These are phyloP conservation scores for Candida glaebosa DNA, from an alignment of 805 yeast species.

Conservation along the genomic window DNA sequence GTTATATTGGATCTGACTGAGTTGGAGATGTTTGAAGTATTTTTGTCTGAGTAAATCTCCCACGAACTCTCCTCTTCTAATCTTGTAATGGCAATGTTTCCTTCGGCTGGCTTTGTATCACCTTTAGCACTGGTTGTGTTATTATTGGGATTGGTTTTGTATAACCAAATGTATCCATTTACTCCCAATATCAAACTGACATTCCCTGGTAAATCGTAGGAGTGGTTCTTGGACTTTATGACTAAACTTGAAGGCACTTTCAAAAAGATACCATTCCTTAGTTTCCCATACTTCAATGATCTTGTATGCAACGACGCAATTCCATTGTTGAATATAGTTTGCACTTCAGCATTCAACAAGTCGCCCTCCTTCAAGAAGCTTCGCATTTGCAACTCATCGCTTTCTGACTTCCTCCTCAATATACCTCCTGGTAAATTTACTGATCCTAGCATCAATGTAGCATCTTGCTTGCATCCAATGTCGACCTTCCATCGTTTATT, in stretches of 20 bases:
- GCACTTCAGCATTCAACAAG: slow-evolving; percentile 92
- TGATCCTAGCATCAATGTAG: slow-evolving; percentile 88
- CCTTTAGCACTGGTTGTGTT: slow-evolving; percentile 14
- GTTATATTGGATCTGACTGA: slow-evolving; percentile 70
- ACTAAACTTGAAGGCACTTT: slow-evolving; percentile 80
- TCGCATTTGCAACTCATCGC: slow-evolving; percentile 96
- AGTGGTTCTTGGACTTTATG: slow-evolving; percentile 81
- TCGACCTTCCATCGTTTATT: slow-evolving; percentile 95
- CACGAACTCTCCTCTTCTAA: slow-evolving; percentile 90
- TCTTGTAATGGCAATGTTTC: slow-evolving; percentile 66
- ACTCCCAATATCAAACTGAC: slow-evolving; percentile 89
- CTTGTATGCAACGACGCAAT: slow-evolving; percentile 93
- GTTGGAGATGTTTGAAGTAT: slow-evolving; percentile 62
- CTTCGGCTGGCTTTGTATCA: slow-evolving; percentile 17
- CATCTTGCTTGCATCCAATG: slow-evolving; percentile 92
- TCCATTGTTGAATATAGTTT: slow-evolving; percentile 83
- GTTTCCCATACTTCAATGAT: slow-evolving; percentile 90
- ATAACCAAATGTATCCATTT: slow-evolving; percentile 91
- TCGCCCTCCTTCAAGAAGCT: slow-evolving; percentile 93
- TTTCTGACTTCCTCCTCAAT: slow-evolving; percentile 86
- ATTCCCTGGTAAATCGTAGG: slow-evolving; percentile 89
- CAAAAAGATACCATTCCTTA: slow-evolving; percentile 84
- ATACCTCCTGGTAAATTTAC: slow-evolving; percentile 98
- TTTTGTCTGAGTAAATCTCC: slow-evolving; percentile 91
- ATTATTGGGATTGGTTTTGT: slow-evolving; percentile 47